Evolutionary conservation across 768 basidiomycete species (phyloP), one percentile per base, ranked within the genome.

Genomic region (Collybiopsis confluens): DNA sequence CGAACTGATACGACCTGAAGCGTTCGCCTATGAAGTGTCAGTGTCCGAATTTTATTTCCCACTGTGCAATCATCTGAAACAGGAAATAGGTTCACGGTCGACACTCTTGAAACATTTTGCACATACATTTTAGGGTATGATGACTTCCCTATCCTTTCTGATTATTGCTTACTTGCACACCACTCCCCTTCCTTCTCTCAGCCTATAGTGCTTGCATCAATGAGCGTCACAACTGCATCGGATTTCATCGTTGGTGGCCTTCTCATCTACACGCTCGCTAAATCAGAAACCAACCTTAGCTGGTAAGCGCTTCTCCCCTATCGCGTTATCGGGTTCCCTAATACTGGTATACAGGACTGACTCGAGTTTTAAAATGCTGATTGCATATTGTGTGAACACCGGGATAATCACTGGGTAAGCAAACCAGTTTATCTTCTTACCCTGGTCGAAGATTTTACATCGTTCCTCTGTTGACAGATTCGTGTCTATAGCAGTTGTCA

Each of bases 21-120:
- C 21, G 4, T 52, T 52, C n/a, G 23, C 50, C 24, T 52, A 52
- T 20, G 26, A 52, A 52, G 50, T 52, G 50, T 52, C 21, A 40
- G 50, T 4, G 16, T n/a, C 27, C 16, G 33, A 37, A 8, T 40
- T n/a, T 27, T 8, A 11, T 2, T 41, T n/a, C 2, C 23, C 37
- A 2, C 16, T 37, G 5, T 10, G n/a, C 23, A 3, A 24, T 37
- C 44, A 45, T 8, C 3, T 33, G 11, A 36, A 36, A n/a, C n/a
- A n/a, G n/a, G n/a, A n/a, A n/a, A n/a, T 18, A 52, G 50, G 15
- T 52, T 42, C n/a, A 52, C 50, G 4, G 50, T 52, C n/a, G 8
- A 20, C 41, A 9, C 23, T 10, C 40, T 52, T 10, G 24, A 15
- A 38, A 43, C 27, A 37, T 52, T 3, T 1, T 28, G 7, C 4